These are phyloP conservation scores for Rhododendron williamsianum DNA, from an alignment of 148 eudicot species.

Conservation along the genomic window DNA sequence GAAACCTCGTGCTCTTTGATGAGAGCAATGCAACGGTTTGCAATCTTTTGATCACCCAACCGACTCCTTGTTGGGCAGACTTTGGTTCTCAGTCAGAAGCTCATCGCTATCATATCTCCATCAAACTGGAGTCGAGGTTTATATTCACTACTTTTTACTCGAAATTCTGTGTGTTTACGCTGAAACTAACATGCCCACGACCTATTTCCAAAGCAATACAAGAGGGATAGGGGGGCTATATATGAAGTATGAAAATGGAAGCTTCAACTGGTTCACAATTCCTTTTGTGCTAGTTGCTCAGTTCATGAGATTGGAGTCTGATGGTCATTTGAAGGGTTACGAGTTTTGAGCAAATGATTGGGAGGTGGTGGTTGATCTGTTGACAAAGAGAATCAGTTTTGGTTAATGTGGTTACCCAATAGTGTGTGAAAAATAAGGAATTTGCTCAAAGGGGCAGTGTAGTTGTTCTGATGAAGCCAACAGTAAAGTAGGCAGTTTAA, in stretches of 20 bases:
- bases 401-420: slow-evolving; percentile 24
- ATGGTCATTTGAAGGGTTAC: slow-evolving; percentile 26
- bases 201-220: background rate
- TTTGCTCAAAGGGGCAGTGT: slow-evolving; percentile 28
- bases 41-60: slow-evolving; percentile 19
- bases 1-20: slow-evolving; percentile 27
- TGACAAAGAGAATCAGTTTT: background rate
- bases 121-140: slow-evolving; percentile 18
- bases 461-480: slow-evolving; percentile 18
- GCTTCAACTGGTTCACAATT: background rate
- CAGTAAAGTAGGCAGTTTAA: slow-evolving; percentile 2
- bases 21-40: background rate
- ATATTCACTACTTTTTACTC: background rate
- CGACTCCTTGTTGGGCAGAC: slow-evolving; percentile 24
- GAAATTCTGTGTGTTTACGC: background rate
- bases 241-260: slow-evolving; percentile 7
- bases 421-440: slow-evolving; percentile 24
- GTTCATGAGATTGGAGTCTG: slow-evolving; percentile 23
- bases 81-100: slow-evolving; percentile 13
- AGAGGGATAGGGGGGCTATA: background rate
- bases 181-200: slow-evolving; percentile 9
- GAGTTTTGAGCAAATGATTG: slow-evolving; percentile 15
- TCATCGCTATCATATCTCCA: slow-evolving; percentile 13
- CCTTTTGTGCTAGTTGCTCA: slow-evolving; percentile 16
- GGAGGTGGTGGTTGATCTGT: slow-evolving; percentile 17